A percentile compares a stretch with the other conserved stretches of the same genome.
Evolutionary conservation across 257 asterid species (phyloP).

Genomic region (Solanum clarkiae): DNA sequence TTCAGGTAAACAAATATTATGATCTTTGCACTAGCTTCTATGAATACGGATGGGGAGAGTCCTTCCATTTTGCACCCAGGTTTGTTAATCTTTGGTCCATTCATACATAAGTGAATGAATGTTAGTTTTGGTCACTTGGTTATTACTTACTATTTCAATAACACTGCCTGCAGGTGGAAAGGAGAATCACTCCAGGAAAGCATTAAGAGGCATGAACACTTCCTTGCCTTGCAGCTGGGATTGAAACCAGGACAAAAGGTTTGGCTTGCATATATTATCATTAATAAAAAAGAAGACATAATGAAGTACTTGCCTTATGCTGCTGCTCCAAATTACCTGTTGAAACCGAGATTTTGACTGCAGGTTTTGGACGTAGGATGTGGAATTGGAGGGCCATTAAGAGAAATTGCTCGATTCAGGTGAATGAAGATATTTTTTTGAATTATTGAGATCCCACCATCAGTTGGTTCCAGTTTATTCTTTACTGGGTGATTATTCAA

Average conservation of each 20-base stretch:
- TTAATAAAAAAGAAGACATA: background rate
- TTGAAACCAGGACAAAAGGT: constrained; percentile 90
- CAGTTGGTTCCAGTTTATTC: background rate
- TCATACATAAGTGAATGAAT: background rate
- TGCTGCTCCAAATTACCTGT: background rate
- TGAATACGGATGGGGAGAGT: constrained; percentile 99
- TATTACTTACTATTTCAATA: background rate
- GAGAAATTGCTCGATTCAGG: constrained; percentile 97
- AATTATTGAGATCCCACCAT: background rate
- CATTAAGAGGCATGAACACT: constrained; percentile 89
- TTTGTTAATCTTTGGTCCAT: constrained; percentile 1
- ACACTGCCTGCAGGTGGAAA: constrained; percentile 48
- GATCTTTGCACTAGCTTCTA: constrained; percentile 98
- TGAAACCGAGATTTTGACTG: background rate
- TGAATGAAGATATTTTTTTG: constrained; percentile 2
- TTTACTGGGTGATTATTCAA: background rate
- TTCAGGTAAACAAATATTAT: constrained; percentile 93
- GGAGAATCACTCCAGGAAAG: constrained; percentile 93
- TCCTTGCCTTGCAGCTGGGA: constrained; percentile 84
- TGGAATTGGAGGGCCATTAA: constrained; percentile 95
- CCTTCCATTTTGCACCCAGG: constrained; percentile 99
- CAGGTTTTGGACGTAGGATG: constrained; percentile 99
- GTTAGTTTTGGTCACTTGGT: background rate
- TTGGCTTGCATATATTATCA: background rate
- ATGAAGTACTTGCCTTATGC: background rate